phyloP scores from a whole-genome alignment of 2,329 filamentous ascomycete species.

The Phoma sp. region DNA sequence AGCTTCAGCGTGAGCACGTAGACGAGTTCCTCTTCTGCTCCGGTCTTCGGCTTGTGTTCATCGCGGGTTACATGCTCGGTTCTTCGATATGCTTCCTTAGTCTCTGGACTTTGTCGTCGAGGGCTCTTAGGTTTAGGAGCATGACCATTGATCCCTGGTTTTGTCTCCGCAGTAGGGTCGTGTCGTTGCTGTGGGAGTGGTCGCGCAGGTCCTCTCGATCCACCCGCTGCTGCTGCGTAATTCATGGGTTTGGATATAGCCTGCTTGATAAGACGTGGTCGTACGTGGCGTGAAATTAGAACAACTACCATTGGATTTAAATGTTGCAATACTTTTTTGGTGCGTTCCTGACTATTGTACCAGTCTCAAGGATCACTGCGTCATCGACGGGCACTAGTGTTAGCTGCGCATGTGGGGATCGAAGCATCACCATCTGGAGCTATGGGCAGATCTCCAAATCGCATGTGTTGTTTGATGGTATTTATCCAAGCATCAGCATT shows the following conservation, averaged over 20 bases:
- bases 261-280: not conserved
- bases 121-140: not conserved
- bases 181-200: not conserved
- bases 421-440: slow-evolving; percentile 2
- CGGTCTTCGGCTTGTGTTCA: slow-evolving; percentile 42
- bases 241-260: slow-evolving; percentile 20
- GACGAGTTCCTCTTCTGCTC: slow-evolving; percentile 40
- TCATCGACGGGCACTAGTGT: slow-evolving; percentile 28
- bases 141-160: not conserved
- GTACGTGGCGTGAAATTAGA: not conserved
- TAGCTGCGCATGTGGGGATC: slow-evolving; percentile 21
- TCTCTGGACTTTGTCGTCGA: slow-evolving; percentile 13
- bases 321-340: not conserved
- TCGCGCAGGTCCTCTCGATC: slow-evolving; percentile 4
- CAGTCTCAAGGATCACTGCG: slow-evolving; percentile 22
- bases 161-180: slow-evolving; percentile 1
- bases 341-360: slow-evolving; percentile 7
- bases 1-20: slow-evolving; percentile 54
- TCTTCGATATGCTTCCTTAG: slow-evolving; percentile 12
- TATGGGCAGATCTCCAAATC: not conserved
- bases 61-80: slow-evolving; percentile 8
- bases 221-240: slow-evolving; percentile 30
- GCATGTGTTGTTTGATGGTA: not conserved
- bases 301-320: slow-evolving; percentile 8
- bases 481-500: too few relatives aligned